These are phyloP conservation scores for Lactarius akahatsu DNA, from an alignment of 768 basidiomycete genomes.

Conservation along the genomic window DNA sequence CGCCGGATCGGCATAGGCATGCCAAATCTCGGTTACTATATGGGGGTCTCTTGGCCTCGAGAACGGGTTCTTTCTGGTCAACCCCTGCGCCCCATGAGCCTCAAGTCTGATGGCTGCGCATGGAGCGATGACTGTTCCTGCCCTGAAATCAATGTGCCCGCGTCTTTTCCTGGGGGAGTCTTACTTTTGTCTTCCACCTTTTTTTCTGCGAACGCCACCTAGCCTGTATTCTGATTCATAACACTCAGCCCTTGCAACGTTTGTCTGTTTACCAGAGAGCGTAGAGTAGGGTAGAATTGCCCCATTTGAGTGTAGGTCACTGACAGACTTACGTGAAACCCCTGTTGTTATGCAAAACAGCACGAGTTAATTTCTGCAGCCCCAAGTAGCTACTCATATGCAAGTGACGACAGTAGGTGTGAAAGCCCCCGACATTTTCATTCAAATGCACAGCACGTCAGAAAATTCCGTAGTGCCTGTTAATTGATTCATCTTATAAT, in stretches of 20 bases:
- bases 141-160: background rate
- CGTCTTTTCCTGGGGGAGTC: background rate
- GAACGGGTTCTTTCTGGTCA: background rate
- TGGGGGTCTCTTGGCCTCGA: background rate
- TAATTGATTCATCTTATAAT: no score
- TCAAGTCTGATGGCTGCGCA: background rate
- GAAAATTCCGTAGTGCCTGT: no score
- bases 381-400: background rate
- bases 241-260: background rate
- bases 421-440: background rate
- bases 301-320: background rate
- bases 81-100: background rate
- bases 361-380: background rate
- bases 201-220: background rate
- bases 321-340: background rate
- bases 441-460: background rate
- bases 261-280: background rate
- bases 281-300: background rate
- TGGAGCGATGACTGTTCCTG: background rate
- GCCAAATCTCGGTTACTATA: background rate
- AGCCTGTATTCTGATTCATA: background rate
- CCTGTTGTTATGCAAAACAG: background rate
- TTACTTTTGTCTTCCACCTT: background rate
- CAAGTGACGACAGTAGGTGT: background rate
- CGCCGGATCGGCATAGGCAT: background rate